phyloP scores from a whole-genome alignment of 2,329 filamentous ascomycete species.

The Tolypocladium cylindrosporum region DNA sequence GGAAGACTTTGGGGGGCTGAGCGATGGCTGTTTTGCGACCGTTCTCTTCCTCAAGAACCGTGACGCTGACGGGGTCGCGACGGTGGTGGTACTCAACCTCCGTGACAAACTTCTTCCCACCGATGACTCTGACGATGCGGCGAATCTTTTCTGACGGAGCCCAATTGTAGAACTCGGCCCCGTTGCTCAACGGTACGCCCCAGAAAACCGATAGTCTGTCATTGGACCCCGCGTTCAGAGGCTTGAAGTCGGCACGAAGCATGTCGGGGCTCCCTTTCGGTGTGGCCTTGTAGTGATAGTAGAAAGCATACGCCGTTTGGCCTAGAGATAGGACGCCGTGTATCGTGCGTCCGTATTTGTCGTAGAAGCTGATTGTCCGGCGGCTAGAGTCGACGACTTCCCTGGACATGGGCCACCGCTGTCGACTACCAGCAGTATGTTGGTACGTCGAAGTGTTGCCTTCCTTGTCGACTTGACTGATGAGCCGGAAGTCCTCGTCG shows the following conservation, averaged over 20 bases:
- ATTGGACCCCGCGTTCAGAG: slow-evolving; percentile 7
- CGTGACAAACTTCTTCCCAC: slow-evolving; percentile 16
- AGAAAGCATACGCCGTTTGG: slow-evolving; percentile 18
- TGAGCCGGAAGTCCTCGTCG: slow-evolving; percentile 16
- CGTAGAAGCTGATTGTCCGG: slow-evolving; percentile 19
- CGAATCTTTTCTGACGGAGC: slow-evolving; percentile 23
- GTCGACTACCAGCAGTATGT: slow-evolving; percentile 9
- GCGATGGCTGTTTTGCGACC: slow-evolving; percentile 11
- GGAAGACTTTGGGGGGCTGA: slow-evolving; percentile 14
- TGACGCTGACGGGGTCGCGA: slow-evolving; percentile 23
- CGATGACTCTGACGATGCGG: slow-evolving; percentile 19
- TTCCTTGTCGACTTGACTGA: slow-evolving; percentile 11
- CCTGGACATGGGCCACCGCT: slow-evolving; percentile 16
- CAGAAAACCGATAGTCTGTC: slow-evolving; percentile 23
- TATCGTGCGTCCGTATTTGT: slow-evolving; percentile 21
- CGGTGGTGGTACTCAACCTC: slow-evolving; percentile 23
- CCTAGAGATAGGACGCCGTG: slow-evolving; percentile 18
- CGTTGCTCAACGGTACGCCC: slow-evolving; percentile 17
- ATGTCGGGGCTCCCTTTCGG: slow-evolving; percentile 21
- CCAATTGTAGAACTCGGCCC: slow-evolving; percentile 20
- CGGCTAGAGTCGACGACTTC: slow-evolving; percentile 11
- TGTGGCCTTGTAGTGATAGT: slow-evolving; percentile 23
- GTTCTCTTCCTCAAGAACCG: slow-evolving; percentile 14
- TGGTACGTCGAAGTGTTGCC: slow-evolving; percentile 14
- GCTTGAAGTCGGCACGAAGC: slow-evolving; percentile 19